A percentile compares a stretch with the other conserved stretches of the same genome.
Evolutionary conservation across 331 rosid genomes (phyloP).

Genomic region (Erythrophleum ivorense): DNA sequence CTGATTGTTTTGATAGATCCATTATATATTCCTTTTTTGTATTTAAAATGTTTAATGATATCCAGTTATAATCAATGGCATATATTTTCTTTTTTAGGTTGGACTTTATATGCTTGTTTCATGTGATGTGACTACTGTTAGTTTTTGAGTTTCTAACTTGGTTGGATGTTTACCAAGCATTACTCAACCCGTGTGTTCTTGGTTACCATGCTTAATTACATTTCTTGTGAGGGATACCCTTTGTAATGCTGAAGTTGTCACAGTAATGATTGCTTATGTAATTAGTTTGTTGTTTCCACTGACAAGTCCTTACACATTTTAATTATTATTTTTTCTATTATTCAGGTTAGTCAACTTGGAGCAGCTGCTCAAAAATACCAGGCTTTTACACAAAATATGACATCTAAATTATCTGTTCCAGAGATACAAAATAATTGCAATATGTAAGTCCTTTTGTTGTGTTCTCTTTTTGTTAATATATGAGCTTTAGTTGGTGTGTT

Average conservation of each 20-base stretch:
- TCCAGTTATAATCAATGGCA: not conserved
- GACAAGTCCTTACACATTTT: not conserved
- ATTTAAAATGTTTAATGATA: not conserved
- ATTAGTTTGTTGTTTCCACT: not conserved
- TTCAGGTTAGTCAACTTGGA: conserved; percentile 92
- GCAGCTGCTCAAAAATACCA: conserved; percentile 95
- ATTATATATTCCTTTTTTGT: not conserved
- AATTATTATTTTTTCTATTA: conserved; percentile 27
- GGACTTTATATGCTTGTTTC: not conserved
- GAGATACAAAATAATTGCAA: conserved; percentile 96
- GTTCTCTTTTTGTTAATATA: conserved; percentile 8
- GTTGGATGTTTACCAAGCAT: conserved; percentile 22
- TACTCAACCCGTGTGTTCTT: not conserved
- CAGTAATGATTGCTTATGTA: conserved; percentile 8
- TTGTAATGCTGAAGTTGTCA: conserved; percentile 7
- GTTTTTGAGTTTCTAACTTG: conserved; percentile 13
- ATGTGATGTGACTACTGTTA: not conserved
- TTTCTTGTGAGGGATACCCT: conserved; percentile 1
- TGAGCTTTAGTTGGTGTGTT: not conserved
- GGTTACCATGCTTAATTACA: conserved; percentile 7
- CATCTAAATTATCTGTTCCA: conserved; percentile 80
- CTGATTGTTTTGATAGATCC: conserved; percentile 30
- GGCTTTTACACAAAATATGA: conserved; percentile 78
- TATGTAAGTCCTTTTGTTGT: conserved; percentile 58
- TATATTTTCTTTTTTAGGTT: conserved; percentile 1